A percentile compares a stretch with the other conserved stretches of the same genome.
These are phyloP conservation scores for Fusarium marasasianum DNA, from an alignment of 2,329 filamentous ascomycete genomes.

Conservation along the genomic window DNA sequence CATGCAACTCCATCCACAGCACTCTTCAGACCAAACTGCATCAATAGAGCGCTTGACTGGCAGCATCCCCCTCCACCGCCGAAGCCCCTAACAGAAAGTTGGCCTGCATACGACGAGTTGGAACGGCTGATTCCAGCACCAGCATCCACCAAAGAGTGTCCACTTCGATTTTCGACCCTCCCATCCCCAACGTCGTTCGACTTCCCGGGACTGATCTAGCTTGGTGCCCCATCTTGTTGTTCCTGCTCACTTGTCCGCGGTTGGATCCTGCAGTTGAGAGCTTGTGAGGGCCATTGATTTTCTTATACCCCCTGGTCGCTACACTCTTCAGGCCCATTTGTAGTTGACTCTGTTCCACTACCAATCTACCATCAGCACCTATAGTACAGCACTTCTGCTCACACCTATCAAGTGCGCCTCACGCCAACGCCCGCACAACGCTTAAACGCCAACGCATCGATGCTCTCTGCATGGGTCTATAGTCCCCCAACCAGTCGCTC, in stretches of 20 bases:
- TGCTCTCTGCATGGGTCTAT: conserved; percentile 57
- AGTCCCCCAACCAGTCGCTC: conserved; percentile 54
- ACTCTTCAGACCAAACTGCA: conserved; percentile 17
- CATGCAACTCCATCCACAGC: conserved; percentile 14
- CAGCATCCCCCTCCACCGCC: conserved; percentile 32
- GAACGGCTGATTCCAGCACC: conserved; percentile 22
- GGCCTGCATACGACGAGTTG: conserved; percentile 17
- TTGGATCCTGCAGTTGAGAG: conserved; percentile 32
- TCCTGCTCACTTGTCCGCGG: conserved; percentile 29
- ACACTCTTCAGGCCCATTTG: conserved; percentile 15
- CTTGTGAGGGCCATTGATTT: conserved; percentile 30
- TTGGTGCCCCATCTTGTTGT: conserved; percentile 28
- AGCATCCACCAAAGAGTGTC: conserved; percentile 22
- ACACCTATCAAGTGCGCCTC: conserved; percentile 38
- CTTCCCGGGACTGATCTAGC: conserved; percentile 22
- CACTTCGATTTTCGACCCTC: conserved; percentile 31
- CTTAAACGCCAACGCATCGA: conserved; percentile 57
- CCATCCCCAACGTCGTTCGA: conserved; percentile 30
- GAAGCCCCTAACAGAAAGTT: conserved; percentile 18
- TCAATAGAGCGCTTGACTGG: conserved; percentile 23
- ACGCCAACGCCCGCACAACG: conserved; percentile 47
- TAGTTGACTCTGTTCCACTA: conserved; percentile 1
- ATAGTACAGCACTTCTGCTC: conserved; percentile 28
- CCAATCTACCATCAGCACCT: not conserved
- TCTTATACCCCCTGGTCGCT: conserved; percentile 30